phyloP scores from a whole-genome alignment of 495 filamentous ascomycete species.

The Friedmanniomyces simplex region DNA sequence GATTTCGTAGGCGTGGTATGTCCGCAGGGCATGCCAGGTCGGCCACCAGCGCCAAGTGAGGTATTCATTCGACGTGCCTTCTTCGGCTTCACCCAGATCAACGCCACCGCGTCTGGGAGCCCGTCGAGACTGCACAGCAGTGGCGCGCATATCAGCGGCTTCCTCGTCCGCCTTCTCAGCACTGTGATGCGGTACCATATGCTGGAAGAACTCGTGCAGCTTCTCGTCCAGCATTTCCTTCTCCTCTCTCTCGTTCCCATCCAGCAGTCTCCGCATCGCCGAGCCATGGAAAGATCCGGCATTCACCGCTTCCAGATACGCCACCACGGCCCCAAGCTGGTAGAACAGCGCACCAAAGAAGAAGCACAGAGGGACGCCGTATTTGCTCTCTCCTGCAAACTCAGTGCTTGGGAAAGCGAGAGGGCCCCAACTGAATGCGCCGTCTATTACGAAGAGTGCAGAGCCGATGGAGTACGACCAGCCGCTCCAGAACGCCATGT shows the following conservation, averaged over 20 bases:
- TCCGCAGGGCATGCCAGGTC: conserved; percentile 17
- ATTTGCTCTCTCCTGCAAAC: conserved; percentile 3
- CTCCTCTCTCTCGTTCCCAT: conserved; percentile 13
- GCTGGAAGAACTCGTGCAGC: conserved; percentile 12
- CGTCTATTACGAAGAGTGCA: conserved; percentile 15
- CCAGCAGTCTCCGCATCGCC: conserved; percentile 12
- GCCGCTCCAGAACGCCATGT: conserved; percentile 20
- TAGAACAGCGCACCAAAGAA: conserved; percentile 19
- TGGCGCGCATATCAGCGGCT: background rate
- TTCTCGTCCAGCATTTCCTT: conserved; percentile 15
- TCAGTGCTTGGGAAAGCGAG: conserved; percentile 3
- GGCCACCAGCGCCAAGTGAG: conserved; percentile 20
- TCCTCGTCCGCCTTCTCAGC: conserved; percentile 4
- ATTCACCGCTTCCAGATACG: conserved; percentile 21
- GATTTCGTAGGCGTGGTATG: conserved; percentile 18
- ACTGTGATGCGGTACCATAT: conserved; percentile 5
- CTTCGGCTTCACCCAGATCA: conserved; percentile 11
- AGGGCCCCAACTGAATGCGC: conserved; percentile 8
- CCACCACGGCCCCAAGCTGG: conserved; percentile 15
- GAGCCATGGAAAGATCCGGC: conserved; percentile 13
- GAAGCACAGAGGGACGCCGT: conserved; percentile 11
- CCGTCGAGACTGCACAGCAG: background rate
- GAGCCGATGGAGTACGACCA: conserved; percentile 17
- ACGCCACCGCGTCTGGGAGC: conserved; percentile 14
- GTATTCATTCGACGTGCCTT: conserved; percentile 8